Base-by-base conservation (phyloP, 768 basidiomycete genomes). In the Tubosaeta sp. region DNA sequence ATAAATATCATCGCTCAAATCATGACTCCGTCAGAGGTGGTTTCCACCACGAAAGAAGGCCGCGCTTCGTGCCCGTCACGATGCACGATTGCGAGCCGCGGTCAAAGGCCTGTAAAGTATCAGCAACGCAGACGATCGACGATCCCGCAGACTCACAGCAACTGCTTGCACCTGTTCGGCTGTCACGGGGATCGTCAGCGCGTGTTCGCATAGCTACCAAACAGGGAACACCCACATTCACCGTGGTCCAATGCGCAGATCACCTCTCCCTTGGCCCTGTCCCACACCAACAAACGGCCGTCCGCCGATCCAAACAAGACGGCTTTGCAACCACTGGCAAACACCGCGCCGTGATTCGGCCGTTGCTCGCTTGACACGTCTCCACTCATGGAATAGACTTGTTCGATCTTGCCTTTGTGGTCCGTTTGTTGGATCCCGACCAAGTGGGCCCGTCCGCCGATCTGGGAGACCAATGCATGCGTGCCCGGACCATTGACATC, bases 241-340 rank as follows among this genome's bases (percentile, higher is more conserved):
- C 75, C 75, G 57, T 85, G 82, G 56, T 83, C 79, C 58, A 86
- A 62, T 29, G 80, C 85, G 65, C 80, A 82, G 13, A 83, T 72
- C 25, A 84, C 65, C 3, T 68, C 69, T 11, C 75, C 79, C 50
- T 75, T 79, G 62, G 71, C 72, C 62, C 71, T 76, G 59, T 87
- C 82, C 85, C 86, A 86, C 31, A 82, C 77, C 35, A 86, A 67
- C 27, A 81, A 71, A 63, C 76, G 83, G 17, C 75, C 76, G 16
- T 82, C 80, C 17, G 75, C 67, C 27, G 62, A 70, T 26, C 84
- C 85, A 58, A 80, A 85, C 51, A 87, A 59, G 22, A 86, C 76
- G 8, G 74, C 73, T 55, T 79, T 77, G 14, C 79, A 81, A 31
- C 65, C 58, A 7, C 76, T 74, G 11, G 80, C 75, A 55, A 85